phyloP scores from a whole-genome alignment of 1,284 basidiomycete species.

The Sporisorium scitamineum region DNA sequence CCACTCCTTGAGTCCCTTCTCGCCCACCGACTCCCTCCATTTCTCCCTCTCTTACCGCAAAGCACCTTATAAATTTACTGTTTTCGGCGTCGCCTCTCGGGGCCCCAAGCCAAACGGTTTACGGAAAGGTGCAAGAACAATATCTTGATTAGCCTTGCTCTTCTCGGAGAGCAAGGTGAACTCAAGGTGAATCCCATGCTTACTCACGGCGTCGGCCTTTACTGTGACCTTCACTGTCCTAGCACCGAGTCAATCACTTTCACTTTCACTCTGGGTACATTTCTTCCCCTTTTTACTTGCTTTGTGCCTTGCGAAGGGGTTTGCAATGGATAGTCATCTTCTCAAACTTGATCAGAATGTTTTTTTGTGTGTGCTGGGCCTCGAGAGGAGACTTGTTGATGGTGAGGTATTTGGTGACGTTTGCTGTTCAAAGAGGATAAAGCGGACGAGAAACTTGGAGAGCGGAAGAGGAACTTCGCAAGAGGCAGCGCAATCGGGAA shows the following conservation, averaged over 20 bases:
- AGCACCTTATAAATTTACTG: slow-evolving; percentile 44
- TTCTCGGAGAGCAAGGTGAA: background rate
- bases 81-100: background rate
- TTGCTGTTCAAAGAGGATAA: background rate
- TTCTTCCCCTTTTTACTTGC: background rate
- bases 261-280: slow-evolving; percentile 61
- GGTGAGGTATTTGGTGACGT: background rate
- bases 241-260: slow-evolving; percentile 54
- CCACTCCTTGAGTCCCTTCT: background rate
- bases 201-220: slow-evolving; percentile 51
- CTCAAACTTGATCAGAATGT: background rate
- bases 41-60: background rate
- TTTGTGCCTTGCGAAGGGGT: background rate
- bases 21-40: background rate
- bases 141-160: slow-evolving; percentile 7
- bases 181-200: slow-evolving; percentile 48
- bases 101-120: slow-evolving; percentile 35
- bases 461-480: background rate
- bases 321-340: background rate
- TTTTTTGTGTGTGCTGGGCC: background rate
- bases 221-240: slow-evolving; percentile 45
- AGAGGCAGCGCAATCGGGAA: slow-evolving; percentile 6
- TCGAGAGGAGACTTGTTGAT: background rate
- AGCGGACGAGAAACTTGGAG: no score
- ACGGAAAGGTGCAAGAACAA: slow-evolving; percentile 57